A percentile compares a stretch with the other conserved stretches of the same genome.
These are phyloP conservation scores for Apophysomyces trapeziformis DNA, from an alignment of 371 early-diverging fungal species.

Conservation along the genomic window DNA sequence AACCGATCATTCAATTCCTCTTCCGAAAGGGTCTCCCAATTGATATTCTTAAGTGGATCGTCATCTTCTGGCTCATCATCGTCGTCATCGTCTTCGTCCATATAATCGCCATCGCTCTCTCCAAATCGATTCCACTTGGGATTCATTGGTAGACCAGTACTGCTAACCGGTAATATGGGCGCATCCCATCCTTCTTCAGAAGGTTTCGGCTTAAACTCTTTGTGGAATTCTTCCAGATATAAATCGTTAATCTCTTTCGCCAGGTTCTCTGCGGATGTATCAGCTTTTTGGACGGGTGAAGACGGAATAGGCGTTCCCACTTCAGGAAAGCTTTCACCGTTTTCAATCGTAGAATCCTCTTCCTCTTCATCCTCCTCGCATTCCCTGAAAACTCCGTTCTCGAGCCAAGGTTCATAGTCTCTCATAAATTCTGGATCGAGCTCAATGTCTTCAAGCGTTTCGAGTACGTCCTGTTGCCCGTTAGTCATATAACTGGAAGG, in stretches of 20 bases:
- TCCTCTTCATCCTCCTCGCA: conserved; percentile 24
- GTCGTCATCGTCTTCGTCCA: conserved; percentile 17
- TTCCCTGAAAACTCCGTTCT: conserved; percentile 55
- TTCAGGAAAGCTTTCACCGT: background rate
- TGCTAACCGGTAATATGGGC: background rate
- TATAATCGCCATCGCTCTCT: background rate
- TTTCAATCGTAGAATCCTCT: background rate
- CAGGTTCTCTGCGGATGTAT: conserved; percentile 23
- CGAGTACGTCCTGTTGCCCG: conserved; percentile 17
- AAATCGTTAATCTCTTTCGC: conserved; percentile 33
- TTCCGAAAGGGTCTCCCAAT: conserved; percentile 43
- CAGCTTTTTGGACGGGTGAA: conserved; percentile 13
- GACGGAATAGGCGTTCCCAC: conserved; percentile 16
- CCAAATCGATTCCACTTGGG: background rate
- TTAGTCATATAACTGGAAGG: conserved; percentile 7
- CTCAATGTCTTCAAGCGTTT: conserved; percentile 38
- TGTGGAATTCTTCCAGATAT: conserved; percentile 30
- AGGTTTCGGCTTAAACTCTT: conserved; percentile 24
- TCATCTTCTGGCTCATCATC: conserved; percentile 27
- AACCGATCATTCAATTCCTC: conserved; percentile 44
- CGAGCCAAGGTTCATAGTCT: conserved; percentile 74
- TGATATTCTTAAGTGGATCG: conserved; percentile 40
- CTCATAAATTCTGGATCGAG: conserved; percentile 54
- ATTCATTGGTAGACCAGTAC: background rate
- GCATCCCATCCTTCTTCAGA: conserved; percentile 37